Conservation (phyloP, 1,139 yeast genomes). For the Debaryomycetaceae sp. region DNA sequence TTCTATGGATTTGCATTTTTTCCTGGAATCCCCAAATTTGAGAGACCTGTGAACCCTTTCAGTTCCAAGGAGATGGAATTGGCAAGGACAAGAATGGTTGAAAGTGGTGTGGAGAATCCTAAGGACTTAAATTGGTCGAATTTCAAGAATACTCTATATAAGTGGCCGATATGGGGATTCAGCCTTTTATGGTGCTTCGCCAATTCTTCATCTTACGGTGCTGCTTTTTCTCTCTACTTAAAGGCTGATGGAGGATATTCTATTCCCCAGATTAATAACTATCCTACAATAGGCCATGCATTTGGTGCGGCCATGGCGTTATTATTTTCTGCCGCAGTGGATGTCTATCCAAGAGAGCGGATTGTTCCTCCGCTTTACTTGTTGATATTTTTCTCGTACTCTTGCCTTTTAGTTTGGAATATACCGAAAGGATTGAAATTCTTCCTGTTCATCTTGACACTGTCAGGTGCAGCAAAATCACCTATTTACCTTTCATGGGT, state of each 20-base stretch:
- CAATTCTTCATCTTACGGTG: constrained; percentile 28
- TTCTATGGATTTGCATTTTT: constrained; percentile 20
- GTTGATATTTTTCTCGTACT: not conserved
- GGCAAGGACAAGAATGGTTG: constrained; percentile 11
- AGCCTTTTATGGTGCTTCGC: constrained; percentile 35
- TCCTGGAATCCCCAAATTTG: constrained; percentile 43
- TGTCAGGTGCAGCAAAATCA: constrained; percentile 8
- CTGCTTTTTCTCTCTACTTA: constrained; percentile 41
- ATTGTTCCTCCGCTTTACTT: not conserved
- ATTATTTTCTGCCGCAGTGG: not conserved
- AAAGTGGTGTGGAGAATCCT: constrained; percentile 25
- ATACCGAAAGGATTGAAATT: not conserved
- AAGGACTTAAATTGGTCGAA: constrained; percentile 19
- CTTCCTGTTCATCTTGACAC: constrained; percentile 13
- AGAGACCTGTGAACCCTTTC: constrained; percentile 42
- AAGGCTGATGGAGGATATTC: constrained; percentile 36
- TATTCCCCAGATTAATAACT: constrained; percentile 22
- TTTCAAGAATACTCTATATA: constrained; percentile 19
- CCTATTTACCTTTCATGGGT: not conserved
- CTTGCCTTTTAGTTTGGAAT: not conserved
- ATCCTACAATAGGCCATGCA: not conserved
- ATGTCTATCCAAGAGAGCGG: not conserved
- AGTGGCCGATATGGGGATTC: constrained; percentile 35
- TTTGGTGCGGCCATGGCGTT: not conserved
- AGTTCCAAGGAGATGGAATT: constrained; percentile 14